Evolutionary conservation across 2,329 filamentous ascomycete genomes (phyloP).

Genomic region (Chaetothyriales sp.): DNA sequence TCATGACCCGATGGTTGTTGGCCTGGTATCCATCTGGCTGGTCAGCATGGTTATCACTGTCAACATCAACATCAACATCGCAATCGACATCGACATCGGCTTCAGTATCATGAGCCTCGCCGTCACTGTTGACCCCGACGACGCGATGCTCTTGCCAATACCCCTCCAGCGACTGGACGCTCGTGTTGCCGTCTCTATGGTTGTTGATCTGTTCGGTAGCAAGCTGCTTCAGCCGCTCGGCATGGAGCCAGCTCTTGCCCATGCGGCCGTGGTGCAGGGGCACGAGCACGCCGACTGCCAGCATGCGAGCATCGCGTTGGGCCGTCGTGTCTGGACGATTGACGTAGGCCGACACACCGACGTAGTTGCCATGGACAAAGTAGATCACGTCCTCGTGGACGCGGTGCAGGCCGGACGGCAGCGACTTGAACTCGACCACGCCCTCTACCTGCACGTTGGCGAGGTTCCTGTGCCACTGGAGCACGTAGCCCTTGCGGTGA

Average conservation of each 20-base stretch:
- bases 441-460: conserved; percentile 57
- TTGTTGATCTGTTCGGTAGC: conserved; percentile 47
- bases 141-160: conserved; percentile 60
- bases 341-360: conserved; percentile 81
- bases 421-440: conserved; percentile 86
- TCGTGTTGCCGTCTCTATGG: conserved; percentile 43
- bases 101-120: neutral
- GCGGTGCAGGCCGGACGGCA: conserved; percentile 83
- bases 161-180: conserved; percentile 44
- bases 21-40: conserved; percentile 17
- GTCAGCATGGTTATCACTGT: conserved; percentile 1
- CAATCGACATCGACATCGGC: neutral
- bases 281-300: conserved; percentile 79
- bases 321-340: conserved; percentile 66
- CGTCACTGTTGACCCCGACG: neutral
- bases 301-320: conserved; percentile 77
- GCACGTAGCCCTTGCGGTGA: conserved; percentile 68
- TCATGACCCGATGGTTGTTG: conserved; percentile 25
- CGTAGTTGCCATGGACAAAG: conserved; percentile 73
- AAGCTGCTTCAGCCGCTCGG: conserved; percentile 57
- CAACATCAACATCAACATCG: neutral
- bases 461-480: conserved; percentile 68
- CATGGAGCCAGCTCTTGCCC: conserved; percentile 80
- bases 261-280: conserved; percentile 71
- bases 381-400: conserved; percentile 78